These are phyloP conservation scores for Candida vaughaniae DNA, from an alignment of 805 yeast species.

Conservation along the genomic window DNA sequence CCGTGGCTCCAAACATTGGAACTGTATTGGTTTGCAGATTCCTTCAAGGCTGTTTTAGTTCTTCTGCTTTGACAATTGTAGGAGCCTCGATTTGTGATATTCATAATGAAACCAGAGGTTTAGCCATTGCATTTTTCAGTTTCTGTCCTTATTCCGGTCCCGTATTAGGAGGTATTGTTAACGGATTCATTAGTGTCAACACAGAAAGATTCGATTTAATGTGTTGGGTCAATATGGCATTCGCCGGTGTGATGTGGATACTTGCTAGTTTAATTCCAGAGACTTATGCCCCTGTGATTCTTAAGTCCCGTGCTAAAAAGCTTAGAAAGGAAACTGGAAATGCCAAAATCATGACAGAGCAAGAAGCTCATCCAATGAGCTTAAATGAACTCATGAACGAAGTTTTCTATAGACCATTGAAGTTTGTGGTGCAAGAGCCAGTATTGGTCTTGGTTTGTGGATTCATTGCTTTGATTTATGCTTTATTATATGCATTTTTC, in stretches of 20 bases:
- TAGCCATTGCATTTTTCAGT: constrained; percentile 87
- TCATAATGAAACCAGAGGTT: constrained; percentile 79
- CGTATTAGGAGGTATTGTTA: constrained; percentile 82
- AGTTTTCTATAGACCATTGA: constrained; percentile 77
- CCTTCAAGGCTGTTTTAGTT: constrained; percentile 81
- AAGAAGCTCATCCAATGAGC: constrained; percentile 77
- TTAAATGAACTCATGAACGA: constrained; percentile 66
- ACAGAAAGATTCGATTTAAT: constrained; percentile 68
- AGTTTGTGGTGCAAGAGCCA: constrained; percentile 77
- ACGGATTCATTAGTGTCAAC: constrained; percentile 78
- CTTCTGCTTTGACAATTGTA: constrained; percentile 80
- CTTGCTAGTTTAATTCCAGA: constrained; percentile 71
- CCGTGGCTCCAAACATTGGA: constrained; percentile 78
- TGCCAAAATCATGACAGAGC: constrained; percentile 84
- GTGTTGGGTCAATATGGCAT: constrained; percentile 91
- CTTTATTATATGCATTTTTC: constrained; percentile 90
- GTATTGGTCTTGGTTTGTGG: constrained; percentile 80
- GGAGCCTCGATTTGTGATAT: constrained; percentile 92
- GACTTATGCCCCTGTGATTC: constrained; percentile 82
- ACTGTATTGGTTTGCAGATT: constrained; percentile 80
- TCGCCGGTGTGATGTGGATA: constrained; percentile 83
- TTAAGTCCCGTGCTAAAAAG: constrained; percentile 61
- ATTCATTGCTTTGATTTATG: constrained; percentile 85
- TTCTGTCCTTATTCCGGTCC: constrained; percentile 95
- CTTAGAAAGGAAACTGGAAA: constrained; percentile 81